phyloP scores from a whole-genome alignment of 805 yeast genomes.

The Yarrowia divulgata region DNA sequence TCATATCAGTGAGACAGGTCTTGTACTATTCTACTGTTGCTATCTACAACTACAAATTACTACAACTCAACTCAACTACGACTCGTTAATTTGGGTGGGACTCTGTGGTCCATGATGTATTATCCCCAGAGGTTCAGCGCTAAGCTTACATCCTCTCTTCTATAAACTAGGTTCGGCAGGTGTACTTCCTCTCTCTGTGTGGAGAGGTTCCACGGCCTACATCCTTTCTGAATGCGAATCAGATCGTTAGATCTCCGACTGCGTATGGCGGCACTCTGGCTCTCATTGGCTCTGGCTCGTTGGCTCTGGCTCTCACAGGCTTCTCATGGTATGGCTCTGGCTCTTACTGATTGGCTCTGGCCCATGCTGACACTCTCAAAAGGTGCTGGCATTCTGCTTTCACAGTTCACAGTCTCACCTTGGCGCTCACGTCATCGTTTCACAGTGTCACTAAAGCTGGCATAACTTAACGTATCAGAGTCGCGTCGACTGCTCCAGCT shows the following conservation, averaged over 20 bases:
- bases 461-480: background rate
- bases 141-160: background rate
- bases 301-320: too few species aligned
- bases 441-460: background rate
- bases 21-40: too few species aligned
- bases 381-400: constrained; percentile 6
- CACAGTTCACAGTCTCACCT: constrained; percentile 9
- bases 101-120: background rate
- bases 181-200: background rate
- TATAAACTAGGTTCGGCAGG: constrained; percentile 1
- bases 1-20: too few species aligned
- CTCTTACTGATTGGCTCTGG: constrained; percentile 9
- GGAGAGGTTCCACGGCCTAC: constrained; percentile 1
- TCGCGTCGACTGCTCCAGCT: background rate
- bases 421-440: background rate
- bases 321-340: too few species aligned
- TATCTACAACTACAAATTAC: background rate
- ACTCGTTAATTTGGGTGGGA: background rate
- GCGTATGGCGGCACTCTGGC: too few species aligned
- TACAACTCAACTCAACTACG: background rate
- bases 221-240: constrained; percentile 6
- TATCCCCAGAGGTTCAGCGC: constrained; percentile 2
- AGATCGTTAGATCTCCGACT: constrained; percentile 1
- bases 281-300: too few species aligned
- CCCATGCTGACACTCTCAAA: background rate